Conservation (phyloP, 306 rosid genomes). For the Castanea mollissima region DNA sequence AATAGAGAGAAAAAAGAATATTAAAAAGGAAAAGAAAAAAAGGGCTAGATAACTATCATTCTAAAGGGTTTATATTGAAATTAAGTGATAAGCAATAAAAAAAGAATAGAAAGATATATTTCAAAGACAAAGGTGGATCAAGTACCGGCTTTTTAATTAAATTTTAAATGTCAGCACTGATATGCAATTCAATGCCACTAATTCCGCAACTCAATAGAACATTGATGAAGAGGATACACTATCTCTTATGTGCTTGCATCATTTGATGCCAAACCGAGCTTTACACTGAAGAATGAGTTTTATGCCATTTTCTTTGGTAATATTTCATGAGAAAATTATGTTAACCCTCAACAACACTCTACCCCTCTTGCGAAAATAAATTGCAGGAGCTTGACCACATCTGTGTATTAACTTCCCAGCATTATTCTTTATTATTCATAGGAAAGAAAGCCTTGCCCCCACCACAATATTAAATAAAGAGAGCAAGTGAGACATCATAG, state of each 20-base stretch:
- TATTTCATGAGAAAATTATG: not conserved
- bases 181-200: not conserved
- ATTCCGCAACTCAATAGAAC: not conserved
- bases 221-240: not conserved
- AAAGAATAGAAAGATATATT: not conserved
- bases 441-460: not conserved
- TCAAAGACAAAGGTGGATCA: not conserved
- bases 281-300: not conserved
- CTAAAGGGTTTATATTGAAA: not conserved
- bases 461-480: not conserved
- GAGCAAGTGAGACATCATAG: not conserved
- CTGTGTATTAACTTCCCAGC: not conserved
- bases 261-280: not conserved
- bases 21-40: slow-evolving; percentile 2
- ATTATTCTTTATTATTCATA: not conserved
- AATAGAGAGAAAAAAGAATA: slow-evolving; percentile 17
- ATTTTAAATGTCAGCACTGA: not conserved
- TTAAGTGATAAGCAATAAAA: not conserved
- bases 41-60: not conserved
- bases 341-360: not conserved
- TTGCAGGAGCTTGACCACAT: not conserved
- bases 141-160: not conserved
- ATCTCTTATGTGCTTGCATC: not conserved
- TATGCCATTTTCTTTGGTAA: not conserved
- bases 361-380: not conserved